A percentile compares a stretch with the other conserved stretches of the same genome.
phyloP scores from a whole-genome alignment of 805 yeast species.

The Tetrapisispora fleetii region DNA sequence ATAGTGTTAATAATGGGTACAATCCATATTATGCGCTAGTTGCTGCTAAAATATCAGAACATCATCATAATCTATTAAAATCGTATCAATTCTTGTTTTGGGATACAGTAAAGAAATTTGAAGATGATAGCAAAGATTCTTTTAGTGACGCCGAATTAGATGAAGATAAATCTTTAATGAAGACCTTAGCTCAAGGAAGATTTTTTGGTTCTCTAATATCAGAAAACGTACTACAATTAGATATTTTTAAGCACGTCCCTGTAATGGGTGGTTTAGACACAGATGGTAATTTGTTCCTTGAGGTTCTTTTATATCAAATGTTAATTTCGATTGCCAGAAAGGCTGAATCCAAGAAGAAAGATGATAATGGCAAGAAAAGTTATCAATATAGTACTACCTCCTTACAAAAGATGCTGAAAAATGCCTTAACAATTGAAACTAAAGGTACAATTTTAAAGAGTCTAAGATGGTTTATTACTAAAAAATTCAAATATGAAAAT shows the following conservation, averaged over 20 bases:
- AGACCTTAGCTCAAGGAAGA: conserved; percentile 63
- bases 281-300: conserved; percentile 61
- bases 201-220: conserved; percentile 70
- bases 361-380: conserved; percentile 21
- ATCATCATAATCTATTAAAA: conserved; percentile 60
- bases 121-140: conserved; percentile 28
- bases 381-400: conserved; percentile 24
- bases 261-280: conserved; percentile 53
- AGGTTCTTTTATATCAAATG: conserved; percentile 59
- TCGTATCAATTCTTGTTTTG: conserved; percentile 83
- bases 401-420: conserved; percentile 15
- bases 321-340: conserved; percentile 55
- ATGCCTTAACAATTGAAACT: conserved; percentile 20
- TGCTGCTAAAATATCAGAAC: conserved; percentile 63
- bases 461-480: conserved; percentile 24
- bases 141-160: conserved; percentile 31
- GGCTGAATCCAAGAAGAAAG: conserved; percentile 38
- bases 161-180: conserved; percentile 49
- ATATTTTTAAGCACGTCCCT: conserved; percentile 61
- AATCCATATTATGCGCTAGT: conserved; percentile 85
- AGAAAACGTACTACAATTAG: conserved; percentile 65
- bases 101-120: conserved; percentile 73
- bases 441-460: conserved; percentile 24
- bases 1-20: conserved; percentile 44
- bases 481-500: conserved; percentile 18